Evolutionary conservation across 305 asterid species (phyloP), one percentile per base, ranked within the genome.

Genomic region (Vinca major): DNA sequence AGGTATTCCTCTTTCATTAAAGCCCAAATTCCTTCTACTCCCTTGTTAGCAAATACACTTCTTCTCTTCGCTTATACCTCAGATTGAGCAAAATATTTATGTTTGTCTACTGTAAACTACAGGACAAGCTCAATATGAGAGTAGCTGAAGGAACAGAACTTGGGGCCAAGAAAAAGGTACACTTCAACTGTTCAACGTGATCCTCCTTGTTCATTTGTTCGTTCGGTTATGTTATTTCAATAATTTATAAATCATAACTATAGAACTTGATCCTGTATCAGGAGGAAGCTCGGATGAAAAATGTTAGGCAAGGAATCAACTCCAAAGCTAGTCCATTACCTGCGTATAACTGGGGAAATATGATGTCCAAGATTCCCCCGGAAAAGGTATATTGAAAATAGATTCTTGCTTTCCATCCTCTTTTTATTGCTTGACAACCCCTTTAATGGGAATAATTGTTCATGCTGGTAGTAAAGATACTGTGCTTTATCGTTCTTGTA

Each of bases 121-220:
- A 81, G 75, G 90, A 83, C 64, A 84, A 84, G 76, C 84, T 90
- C 66, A 72, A 80, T 64, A 76, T 86, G 49, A 76, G 89, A 86
- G 84, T 69, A 60, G 81, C 76, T 8, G 96, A 70, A 77, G 81
- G 78, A 66, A 79, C 82, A 63, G 83, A 62, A 58, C 77, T 40
- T 67, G 65, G 63, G 73, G 76, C 87, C 69, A 86, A 79, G 76
- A 66, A 86, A 57, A 88, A 81, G 94, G 94, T 81, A 79, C n/a
- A 50, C 48, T 62, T 64, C 11, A 26, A 45, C 52, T 51, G n/a
- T 61, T 49, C 63, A 69, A 62, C 44, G 8, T 41, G 1, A 11
- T 52, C 20, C 56, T 20, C 44, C 49, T 47, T 16, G 4, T 56
- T 57, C 68, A 13, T 73, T 33, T 54, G 44, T 14, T 13, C 17